phyloP scores from a whole-genome alignment of 805 yeast species.

The Wickerhamomyces alni region DNA sequence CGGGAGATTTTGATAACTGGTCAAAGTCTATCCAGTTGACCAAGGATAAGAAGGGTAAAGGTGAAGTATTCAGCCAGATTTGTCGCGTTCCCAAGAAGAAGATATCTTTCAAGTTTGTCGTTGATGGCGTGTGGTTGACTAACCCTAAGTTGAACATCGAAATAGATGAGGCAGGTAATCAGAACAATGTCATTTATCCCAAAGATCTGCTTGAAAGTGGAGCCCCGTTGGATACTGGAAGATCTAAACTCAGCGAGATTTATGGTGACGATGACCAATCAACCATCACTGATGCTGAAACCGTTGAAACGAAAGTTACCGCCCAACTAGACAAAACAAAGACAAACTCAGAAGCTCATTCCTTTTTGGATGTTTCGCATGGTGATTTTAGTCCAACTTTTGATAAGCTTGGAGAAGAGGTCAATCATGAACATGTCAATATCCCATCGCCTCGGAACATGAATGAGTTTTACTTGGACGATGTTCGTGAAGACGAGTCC shows the following conservation, averaged over 20 bases:
- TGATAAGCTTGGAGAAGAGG: conserved; percentile 1
- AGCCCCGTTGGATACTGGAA: not conserved
- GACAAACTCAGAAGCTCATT: not conserved
- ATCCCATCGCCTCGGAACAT: not conserved
- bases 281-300: not conserved
- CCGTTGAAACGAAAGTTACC: not conserved
- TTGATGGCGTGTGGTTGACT: conserved; percentile 51
- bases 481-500: conserved; percentile 4
- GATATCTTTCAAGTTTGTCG: conserved; percentile 47
- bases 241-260: not conserved
- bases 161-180: conserved; percentile 39
- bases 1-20: conserved; percentile 62
- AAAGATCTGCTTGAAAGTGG: conserved; percentile 18
- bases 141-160: conserved; percentile 32
- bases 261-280: too few species aligned
- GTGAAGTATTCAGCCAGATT: conserved; percentile 33
- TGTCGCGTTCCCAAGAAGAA: conserved; percentile 34
- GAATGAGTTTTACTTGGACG: conserved; percentile 4
- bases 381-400: conserved; percentile 16
- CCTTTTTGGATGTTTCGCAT: not conserved
- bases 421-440: not conserved
- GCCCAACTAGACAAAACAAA: not conserved
- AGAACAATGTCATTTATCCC: conserved; percentile 43
- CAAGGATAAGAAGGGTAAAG: conserved; percentile 32
- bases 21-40: conserved; percentile 36